Evolutionary conservation across 441 rosid species (phyloP).

Genomic region (Croton laevigatus): DNA sequence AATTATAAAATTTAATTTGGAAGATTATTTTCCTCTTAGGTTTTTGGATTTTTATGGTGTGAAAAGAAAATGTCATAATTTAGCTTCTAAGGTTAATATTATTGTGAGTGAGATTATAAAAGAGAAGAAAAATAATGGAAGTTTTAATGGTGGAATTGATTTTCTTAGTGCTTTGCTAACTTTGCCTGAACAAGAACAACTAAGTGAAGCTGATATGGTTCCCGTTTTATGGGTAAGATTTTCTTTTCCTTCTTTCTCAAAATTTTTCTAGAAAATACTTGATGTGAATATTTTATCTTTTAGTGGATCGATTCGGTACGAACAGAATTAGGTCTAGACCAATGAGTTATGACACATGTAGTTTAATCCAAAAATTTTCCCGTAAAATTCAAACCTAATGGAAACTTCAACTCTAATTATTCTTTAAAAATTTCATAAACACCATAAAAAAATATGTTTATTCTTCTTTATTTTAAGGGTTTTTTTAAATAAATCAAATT

Average conservation of each 20-base stretch:
- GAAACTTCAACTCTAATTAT: too few species aligned
- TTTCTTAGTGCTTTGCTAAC: conserved; percentile 52
- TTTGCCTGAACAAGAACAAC: conserved; percentile 53
- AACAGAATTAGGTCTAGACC: too few species aligned
- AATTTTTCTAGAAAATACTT: too few species aligned
- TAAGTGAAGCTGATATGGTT: conserved; percentile 48
- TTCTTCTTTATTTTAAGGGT: too few species aligned
- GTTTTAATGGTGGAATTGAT: conserved; percentile 30
- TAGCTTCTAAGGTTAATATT: conserved; percentile 40
- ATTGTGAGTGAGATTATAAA: conserved; percentile 41
- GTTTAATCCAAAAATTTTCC: too few species aligned
- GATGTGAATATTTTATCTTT: too few species aligned
- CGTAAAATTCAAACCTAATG: too few species aligned
- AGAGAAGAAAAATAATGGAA: conserved; percentile 30
- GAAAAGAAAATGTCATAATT: conserved; percentile 47
- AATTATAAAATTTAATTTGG: conserved; percentile 46
- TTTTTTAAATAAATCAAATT: too few species aligned
- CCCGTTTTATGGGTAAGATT: conserved; percentile 61
- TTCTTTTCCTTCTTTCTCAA: not conserved
- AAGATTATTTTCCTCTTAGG: conserved; percentile 48
- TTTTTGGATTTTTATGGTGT: conserved; percentile 58
- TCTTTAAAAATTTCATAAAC: too few species aligned
- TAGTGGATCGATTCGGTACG: too few species aligned
- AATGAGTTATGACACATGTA: too few species aligned
- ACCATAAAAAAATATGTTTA: too few species aligned